Evolutionary conservation across 2,329 filamentous ascomycete species (phyloP).

Genomic region (Domatiomyces globalis): DNA sequence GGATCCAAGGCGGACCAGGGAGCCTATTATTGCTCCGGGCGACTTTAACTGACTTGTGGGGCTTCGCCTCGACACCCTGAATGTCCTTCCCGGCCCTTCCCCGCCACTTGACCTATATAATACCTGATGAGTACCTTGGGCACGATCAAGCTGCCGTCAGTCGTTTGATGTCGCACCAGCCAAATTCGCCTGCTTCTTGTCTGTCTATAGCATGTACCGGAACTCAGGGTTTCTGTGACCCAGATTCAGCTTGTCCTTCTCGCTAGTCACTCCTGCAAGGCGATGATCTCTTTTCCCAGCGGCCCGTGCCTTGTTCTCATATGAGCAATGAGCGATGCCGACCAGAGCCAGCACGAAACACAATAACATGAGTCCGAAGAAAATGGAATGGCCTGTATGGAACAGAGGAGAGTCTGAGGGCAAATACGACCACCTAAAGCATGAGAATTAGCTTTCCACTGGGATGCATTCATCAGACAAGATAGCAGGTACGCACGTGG

Average conservation of each 20-base stretch:
- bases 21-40: too few species aligned
- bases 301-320: slow-evolving; percentile 22
- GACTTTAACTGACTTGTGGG: too few species aligned
- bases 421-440: slow-evolving; percentile 11
- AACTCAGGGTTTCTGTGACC: slow-evolving; percentile 16
- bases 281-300: slow-evolving; percentile 19
- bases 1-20: too few species aligned
- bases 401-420: slow-evolving; percentile 35
- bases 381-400: slow-evolving; percentile 37
- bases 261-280: slow-evolving; percentile 23
- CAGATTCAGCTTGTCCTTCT: slow-evolving; percentile 20
- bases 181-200: too few species aligned
- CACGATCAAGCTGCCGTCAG: too few species aligned
- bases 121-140: too few species aligned
- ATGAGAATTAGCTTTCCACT: slow-evolving; percentile 2
- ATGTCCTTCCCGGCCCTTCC: too few species aligned
- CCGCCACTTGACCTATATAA: too few species aligned
- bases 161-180: too few species aligned
- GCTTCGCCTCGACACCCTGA: too few species aligned
- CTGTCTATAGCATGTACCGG: too few species aligned
- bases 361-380: slow-evolving; percentile 26
- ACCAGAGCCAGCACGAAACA: slow-evolving; percentile 8
- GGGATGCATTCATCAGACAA: slow-evolving; percentile 23
- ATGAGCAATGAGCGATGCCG: slow-evolving; percentile 14
- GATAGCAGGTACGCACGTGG: slow-evolving; percentile 50